Base-by-base conservation (phyloP, 2,329 filamentous ascomycete species). In the Penicillium concentricum region DNA sequence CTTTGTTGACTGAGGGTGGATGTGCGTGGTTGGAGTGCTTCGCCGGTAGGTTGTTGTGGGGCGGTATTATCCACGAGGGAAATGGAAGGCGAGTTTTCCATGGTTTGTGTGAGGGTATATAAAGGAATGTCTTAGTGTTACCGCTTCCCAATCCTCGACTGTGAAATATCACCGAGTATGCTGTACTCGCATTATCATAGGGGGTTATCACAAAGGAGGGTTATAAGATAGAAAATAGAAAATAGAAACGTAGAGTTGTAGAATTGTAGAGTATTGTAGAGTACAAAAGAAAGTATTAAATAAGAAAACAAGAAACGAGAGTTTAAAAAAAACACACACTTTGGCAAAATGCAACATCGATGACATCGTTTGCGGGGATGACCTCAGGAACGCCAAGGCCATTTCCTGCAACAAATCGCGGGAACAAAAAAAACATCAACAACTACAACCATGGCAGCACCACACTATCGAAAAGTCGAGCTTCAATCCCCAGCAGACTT, bases 401-500 rank as follows among this genome's bases (percentile, higher is more conserved):
- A 51, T 32, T 35, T 32, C 38, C 20, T 51, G 38, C 50, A 26
- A 45, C 46, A 46, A 54, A 53, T 57, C 56, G 54, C 60, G 57
- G 55, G 49, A 51, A 59, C 49, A 54, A 48, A 56, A 51, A 59
- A 58, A 42, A 52, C 41, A 48, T 43, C 57, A 22, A 10, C 43
- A 24, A 47, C 39, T 48, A 48, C 55, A 49, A 56, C 56, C 53
- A 71, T 72, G 65, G 66, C 68, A 58, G 64, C 71, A 42, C 56
- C 56, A 48, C 74, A 79, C 64, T 74, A 81, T 63, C 77, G 79
- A 63, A 80, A 79, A 65, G 75, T 81, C 66, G 79, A 81, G 58
- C 74, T 81, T n/a, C 79, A 81, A 67, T 77, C 79, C 43, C 70
- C 78, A 53, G 72, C 74, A 57, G 79, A 81, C 69, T 75, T 81